phyloP scores from a whole-genome alignment of 108 stramenopile genomes.

The Skeletonema grethae region DNA sequence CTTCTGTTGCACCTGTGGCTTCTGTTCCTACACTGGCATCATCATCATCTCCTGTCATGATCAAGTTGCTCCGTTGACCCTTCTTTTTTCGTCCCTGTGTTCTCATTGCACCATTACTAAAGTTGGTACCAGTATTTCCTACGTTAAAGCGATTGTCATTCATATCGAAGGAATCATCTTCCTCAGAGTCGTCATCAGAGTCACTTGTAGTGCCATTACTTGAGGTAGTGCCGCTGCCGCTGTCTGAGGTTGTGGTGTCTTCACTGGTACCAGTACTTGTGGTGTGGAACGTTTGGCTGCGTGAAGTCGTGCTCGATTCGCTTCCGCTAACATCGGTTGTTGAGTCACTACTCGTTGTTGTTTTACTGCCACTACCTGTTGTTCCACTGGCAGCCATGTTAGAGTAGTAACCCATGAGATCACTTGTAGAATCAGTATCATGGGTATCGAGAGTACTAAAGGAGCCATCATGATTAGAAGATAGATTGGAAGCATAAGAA shows the following conservation, averaged over 20 bases:
- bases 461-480: conserved; percentile 11
- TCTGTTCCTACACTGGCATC: conserved; percentile 26
- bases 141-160: background rate
- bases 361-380: conserved; percentile 5
- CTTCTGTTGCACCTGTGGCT: conserved; percentile 16
- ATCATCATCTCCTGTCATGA: conserved; percentile 18
- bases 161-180: conserved; percentile 12
- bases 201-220: background rate
- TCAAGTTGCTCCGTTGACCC: conserved; percentile 15
- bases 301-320: conserved; percentile 20
- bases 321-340: conserved; percentile 19
- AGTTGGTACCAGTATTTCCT: background rate
- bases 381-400: conserved; percentile 6
- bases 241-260: background rate
- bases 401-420: conserved; percentile 3
- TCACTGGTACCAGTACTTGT: conserved; percentile 18
- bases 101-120: conserved; percentile 1
- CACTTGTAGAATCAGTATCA: conserved; percentile 3
- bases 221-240: background rate
- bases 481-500: background rate
- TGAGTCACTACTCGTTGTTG: conserved; percentile 12
- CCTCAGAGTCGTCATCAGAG: background rate
- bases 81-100: conserved; percentile 12
- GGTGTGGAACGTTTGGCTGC: conserved; percentile 6
- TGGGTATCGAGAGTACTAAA: conserved; percentile 8